Base-by-base conservation (phyloP, 1,284 basidiomycete genomes). In the Grifola frondosa region DNA sequence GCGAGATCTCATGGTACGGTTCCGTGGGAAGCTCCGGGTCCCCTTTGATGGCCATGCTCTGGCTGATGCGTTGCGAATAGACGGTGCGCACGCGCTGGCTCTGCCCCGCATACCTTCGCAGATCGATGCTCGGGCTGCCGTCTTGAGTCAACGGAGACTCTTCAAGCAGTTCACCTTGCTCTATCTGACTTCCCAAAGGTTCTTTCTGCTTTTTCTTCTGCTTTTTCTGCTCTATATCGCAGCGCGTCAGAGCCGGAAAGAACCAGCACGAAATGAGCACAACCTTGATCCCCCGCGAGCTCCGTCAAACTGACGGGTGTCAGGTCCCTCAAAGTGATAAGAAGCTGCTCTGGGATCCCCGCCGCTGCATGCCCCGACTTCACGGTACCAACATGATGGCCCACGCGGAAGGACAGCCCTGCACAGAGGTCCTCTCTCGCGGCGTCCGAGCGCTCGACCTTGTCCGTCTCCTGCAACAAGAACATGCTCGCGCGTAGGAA, bases 51-150 rank as follows among this genome's bases (percentile, higher is more conserved):
- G n/a, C n/a, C n/a, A n/a, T n/a, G n/a, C n/a, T n/a, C n/a, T n/a
- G n/a, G n/a, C n/a, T n/a, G n/a, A n/a, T n/a, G 16, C 44, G 44
- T 13, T 19, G 7, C 16, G 32, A 21, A 26, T 45, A 45, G 32
- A 49, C 42, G n/a, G 32, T 37, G 5, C 32, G n/a, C 9, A 49
- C 33, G 9, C 38, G n/a, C n/a, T n/a, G n/a, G n/a, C n/a, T n/a
- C n/a, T n/a, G n/a, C n/a, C n/a, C n/a, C n/a, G n/a, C n/a, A n/a
- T n/a, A n/a, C n/a, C n/a, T n/a, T n/a, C n/a, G n/a, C n/a, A n/a
- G n/a, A n/a, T n/a, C n/a, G n/a, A n/a, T n/a, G n/a, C n/a, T n/a
- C n/a, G n/a, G n/a, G n/a, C n/a, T n/a, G n/a, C n/a, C n/a, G n/a
- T n/a, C n/a, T n/a, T n/a, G n/a, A n/a, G n/a, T n/a, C n/a, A n/a